Percentiles rank a stretch among this genome's conserved stretches.
These are phyloP conservation scores for Daldinia decipiens DNA, from an alignment of 495 filamentous ascomycete genomes.

Conservation along the genomic window DNA sequence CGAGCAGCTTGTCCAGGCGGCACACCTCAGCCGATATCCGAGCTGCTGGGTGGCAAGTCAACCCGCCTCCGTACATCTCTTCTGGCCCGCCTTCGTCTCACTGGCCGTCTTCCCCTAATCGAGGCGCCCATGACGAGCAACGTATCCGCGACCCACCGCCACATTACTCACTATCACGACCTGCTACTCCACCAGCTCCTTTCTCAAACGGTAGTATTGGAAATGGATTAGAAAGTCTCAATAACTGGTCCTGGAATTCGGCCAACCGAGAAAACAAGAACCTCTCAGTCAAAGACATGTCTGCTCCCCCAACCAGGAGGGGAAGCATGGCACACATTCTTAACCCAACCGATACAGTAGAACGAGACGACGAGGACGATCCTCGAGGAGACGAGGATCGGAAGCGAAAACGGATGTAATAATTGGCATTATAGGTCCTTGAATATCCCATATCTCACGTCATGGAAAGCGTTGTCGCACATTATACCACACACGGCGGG, in stretches of 20 bases:
- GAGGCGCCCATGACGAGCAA: constrained; percentile 73
- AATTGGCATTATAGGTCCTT: constrained; percentile 23
- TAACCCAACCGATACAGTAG: constrained; percentile 70
- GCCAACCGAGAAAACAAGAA: constrained; percentile 57
- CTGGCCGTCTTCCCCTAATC: constrained; percentile 88
- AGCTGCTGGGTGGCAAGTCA: constrained; percentile 83
- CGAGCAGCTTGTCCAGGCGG: constrained; percentile 79
- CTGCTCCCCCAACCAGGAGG: constrained; percentile 65
- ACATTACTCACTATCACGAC: constrained; percentile 84
- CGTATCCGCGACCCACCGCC: constrained; percentile 84
- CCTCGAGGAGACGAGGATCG: constrained; percentile 67
- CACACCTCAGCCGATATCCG: constrained; percentile 98
- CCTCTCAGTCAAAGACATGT: constrained; percentile 61
- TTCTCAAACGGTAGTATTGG: constrained; percentile 56
- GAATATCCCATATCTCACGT: constrained; percentile 22
- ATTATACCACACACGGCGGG: constrained; percentile 43
- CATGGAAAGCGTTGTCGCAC: constrained; percentile 37
- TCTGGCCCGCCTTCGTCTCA: constrained; percentile 77
- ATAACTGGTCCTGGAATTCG: constrained; percentile 65
- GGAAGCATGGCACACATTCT: constrained; percentile 73
- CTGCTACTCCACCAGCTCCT: constrained; percentile 73
- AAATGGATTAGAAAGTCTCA: constrained; percentile 58
- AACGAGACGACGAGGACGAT: constrained; percentile 59
- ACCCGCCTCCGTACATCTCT: constrained; percentile 74
- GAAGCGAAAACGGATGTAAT: constrained; percentile 79